Percentiles rank a stretch among this genome's conserved stretches.
These are phyloP conservation scores for Leptoxyphium fumago DNA, from an alignment of 2,329 filamentous ascomycete species.

Conservation along the genomic window DNA sequence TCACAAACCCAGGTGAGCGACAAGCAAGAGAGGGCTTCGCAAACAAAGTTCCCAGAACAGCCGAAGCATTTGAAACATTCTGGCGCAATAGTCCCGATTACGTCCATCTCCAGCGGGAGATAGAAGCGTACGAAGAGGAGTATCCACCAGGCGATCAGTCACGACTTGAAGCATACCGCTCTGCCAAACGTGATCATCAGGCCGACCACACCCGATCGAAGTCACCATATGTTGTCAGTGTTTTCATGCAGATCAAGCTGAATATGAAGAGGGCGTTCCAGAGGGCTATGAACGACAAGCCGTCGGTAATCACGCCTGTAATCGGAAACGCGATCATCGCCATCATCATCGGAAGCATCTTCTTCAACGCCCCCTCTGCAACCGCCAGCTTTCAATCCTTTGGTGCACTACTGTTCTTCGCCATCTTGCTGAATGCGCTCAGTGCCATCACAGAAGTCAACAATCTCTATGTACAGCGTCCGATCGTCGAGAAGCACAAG, in stretches of 20 bases:
- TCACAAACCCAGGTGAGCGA: constrained; percentile 51
- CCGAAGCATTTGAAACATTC: constrained; percentile 50
- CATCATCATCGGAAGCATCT: constrained; percentile 48
- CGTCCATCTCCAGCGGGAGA: constrained; percentile 29
- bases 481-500: constrained; percentile 34
- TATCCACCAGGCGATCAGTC: constrained; percentile 29
- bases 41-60: constrained; percentile 46
- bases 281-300: constrained; percentile 38
- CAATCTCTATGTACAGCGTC: constrained; percentile 37
- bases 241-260: constrained; percentile 39
- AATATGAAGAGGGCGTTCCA: constrained; percentile 37
- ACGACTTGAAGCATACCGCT: constrained; percentile 28
- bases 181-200: constrained; percentile 37
- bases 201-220: constrained; percentile 38
- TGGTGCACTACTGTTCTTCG: constrained; percentile 45
- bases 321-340: constrained; percentile 40
- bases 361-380: constrained; percentile 36
- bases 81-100: constrained; percentile 36
- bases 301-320: constrained; percentile 32
- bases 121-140: constrained; percentile 35
- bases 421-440: constrained; percentile 44
- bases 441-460: constrained; percentile 52
- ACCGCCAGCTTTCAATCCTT: constrained; percentile 40
- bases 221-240: constrained; percentile 44
- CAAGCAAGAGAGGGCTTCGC: constrained; percentile 43